phyloP scores from a whole-genome alignment of 768 basidiomycete genomes.

The Plicaturopsis crispa region DNA sequence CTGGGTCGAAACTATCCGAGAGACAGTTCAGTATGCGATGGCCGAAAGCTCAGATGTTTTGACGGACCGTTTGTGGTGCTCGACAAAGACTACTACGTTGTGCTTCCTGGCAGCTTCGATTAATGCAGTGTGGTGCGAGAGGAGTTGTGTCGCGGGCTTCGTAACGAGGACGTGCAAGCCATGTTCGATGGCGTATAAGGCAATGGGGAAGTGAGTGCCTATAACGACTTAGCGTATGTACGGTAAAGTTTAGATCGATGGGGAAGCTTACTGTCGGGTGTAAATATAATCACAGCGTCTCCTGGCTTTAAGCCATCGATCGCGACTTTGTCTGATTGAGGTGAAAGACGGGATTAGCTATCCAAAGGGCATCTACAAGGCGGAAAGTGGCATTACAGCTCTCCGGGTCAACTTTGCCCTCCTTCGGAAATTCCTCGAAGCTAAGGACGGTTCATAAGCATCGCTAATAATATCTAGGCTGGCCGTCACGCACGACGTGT shows the following conservation, averaged over 20 bases:
- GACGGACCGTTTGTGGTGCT: conserved; percentile 79
- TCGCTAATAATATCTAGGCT: neutral
- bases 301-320: conserved; percentile 74
- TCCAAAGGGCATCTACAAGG: neutral
- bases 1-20: conserved; percentile 78
- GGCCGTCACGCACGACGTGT: conserved; percentile 53
- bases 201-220: conserved; percentile 84
- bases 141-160: conserved; percentile 84
- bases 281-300: conserved; percentile 90
- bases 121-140: conserved; percentile 75
- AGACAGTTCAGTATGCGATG: conserved; percentile 3
- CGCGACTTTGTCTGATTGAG: conserved; percentile 71
- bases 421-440: conserved; percentile 76
- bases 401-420: conserved; percentile 59
- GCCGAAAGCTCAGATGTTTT: too few relatives aligned
- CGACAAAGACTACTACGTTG: conserved; percentile 86
- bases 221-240: neutral
- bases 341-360: too few relatives aligned
- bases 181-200: conserved; percentile 78
- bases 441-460: conserved; percentile 25
- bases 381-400: conserved; percentile 50
- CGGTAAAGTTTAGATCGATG: neutral
- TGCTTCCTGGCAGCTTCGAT: conserved; percentile 72
- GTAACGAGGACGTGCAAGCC: conserved; percentile 88
- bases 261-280: conserved; percentile 67